Percentiles rank a stretch among this genome's conserved stretches.
These are phyloP conservation scores for Curvularia sp. DNA, from an alignment of 2,329 filamentous ascomycete species.

Conservation along the genomic window DNA sequence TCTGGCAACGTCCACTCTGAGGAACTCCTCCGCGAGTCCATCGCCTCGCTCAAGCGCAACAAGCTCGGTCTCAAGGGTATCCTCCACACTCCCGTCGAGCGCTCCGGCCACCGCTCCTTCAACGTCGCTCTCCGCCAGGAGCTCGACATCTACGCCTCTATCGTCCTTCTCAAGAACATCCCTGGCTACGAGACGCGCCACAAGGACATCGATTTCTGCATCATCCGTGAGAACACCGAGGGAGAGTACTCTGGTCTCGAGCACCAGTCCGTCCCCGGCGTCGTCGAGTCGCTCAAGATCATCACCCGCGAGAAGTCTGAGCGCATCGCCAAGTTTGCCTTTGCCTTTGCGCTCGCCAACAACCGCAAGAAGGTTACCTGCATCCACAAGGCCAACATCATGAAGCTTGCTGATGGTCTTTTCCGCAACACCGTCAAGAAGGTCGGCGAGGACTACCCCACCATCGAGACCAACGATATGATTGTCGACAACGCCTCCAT, in stretches of 20 bases:
- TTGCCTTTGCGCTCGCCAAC: constrained; percentile 97
- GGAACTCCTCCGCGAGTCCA: constrained; percentile 93
- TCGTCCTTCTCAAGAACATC: constrained; percentile 99
- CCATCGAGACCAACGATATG: constrained; percentile 97
- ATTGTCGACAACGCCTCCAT: constrained; percentile 99
- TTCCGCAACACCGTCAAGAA: constrained; percentile 98
- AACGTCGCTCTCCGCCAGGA: constrained; percentile 99
- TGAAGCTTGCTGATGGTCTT: constrained; percentile 98
- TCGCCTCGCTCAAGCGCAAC: constrained; percentile 95
- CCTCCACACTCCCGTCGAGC: constrained; percentile 94
- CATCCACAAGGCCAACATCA: constrained; percentile 99
- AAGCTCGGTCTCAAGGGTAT: constrained; percentile 99
- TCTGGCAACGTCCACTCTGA: constrained; percentile 86
- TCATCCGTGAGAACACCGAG: constrained; percentile 99
- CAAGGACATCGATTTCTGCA: constrained; percentile 96
- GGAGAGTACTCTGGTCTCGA: constrained; percentile 99
- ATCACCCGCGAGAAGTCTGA: constrained; percentile 99
- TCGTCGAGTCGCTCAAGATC: constrained; percentile 99
- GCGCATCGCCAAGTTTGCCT: constrained; percentile 98
- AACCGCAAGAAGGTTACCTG: constrained; percentile 99
- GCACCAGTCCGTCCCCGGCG: constrained; percentile 95
- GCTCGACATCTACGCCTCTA: constrained; percentile 98
- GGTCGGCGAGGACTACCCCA: constrained; percentile 93
- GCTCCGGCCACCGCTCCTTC: constrained; percentile 98
- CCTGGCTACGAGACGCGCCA: constrained; percentile 97